Percentiles rank a stretch among this genome's conserved stretches.
These are phyloP conservation scores for Fusarium sp. DNA, from an alignment of 2,329 filamentous ascomycete species.

Conservation along the genomic window DNA sequence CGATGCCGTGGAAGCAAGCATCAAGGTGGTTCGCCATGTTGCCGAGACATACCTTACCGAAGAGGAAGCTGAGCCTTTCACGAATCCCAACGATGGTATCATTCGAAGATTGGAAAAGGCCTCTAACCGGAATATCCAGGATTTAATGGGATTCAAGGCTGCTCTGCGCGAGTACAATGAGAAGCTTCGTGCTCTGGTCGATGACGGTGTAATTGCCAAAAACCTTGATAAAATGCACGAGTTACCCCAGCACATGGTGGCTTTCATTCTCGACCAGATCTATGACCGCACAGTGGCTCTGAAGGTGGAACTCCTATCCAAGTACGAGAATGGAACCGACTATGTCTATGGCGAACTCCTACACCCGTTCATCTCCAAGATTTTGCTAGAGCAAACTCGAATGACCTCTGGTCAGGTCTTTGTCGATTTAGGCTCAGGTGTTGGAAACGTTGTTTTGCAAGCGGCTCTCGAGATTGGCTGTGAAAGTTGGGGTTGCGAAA, in stretches of 20 bases:
- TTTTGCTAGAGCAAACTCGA: constrained; percentile 79
- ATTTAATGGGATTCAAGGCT: constrained; percentile 74
- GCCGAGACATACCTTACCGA: constrained; percentile 81
- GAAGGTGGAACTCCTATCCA: constrained; percentile 82
- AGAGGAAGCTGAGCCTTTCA: constrained; percentile 73
- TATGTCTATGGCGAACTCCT: constrained; percentile 95
- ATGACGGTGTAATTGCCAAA: constrained; percentile 76
- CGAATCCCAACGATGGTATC: constrained; percentile 77
- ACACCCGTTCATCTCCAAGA: constrained; percentile 83
- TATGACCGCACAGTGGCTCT: constrained; percentile 94
- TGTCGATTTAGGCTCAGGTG: constrained; percentile 93
- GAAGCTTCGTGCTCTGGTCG: constrained; percentile 71
- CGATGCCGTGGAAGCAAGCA: constrained; percentile 79
- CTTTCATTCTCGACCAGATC: constrained; percentile 85
- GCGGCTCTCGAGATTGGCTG: constrained; percentile 93
- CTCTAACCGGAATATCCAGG: constrained; percentile 71
- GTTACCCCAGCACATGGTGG: constrained; percentile 77
- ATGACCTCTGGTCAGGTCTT: constrained; percentile 89
- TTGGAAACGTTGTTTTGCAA: constrained; percentile 95
- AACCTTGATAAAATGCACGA: constrained; percentile 76
- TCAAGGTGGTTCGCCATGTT: constrained; percentile 74
- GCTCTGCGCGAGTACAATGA: constrained; percentile 83
- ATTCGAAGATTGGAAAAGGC: constrained; percentile 82
- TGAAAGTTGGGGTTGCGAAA: constrained; percentile 95
- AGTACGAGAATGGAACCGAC: constrained; percentile 90